Evolutionary conservation across 2,329 filamentous ascomycete species (phyloP).

Genomic region (Beauveria sp.): DNA sequence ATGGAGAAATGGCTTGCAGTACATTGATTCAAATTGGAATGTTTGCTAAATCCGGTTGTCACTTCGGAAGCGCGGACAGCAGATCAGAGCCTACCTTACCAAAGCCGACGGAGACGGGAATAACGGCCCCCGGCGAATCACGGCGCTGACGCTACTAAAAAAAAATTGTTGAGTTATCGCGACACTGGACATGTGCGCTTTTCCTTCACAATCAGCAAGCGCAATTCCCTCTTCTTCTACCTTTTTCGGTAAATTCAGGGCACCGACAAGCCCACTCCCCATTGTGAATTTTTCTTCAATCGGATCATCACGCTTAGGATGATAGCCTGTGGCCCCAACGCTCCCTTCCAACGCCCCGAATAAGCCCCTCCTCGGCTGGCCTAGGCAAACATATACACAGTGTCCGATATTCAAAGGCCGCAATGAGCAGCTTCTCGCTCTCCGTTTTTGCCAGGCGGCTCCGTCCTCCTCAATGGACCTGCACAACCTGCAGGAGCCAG

Average conservation of each 20-base stretch:
- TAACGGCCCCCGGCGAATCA: constrained; percentile 16
- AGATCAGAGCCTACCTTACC: neutral
- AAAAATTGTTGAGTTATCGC: constrained; percentile 14
- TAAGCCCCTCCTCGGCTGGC: neutral
- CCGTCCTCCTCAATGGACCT: constrained; percentile 37
- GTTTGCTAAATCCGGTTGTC: too few species aligned
- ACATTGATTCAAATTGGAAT: too few species aligned
- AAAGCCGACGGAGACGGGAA: constrained; percentile 8
- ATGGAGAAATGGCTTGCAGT: too few species aligned
- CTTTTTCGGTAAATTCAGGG: neutral
- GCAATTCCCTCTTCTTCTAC: neutral
- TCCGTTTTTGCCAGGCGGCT: constrained; percentile 30
- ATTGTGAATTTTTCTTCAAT: neutral
- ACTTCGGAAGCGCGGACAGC: neutral
- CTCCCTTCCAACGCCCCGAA: neutral
- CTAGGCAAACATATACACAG: neutral
- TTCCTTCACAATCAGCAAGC: neutral
- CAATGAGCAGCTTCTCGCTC: constrained; percentile 36
- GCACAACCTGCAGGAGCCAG: constrained; percentile 37
- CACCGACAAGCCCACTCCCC: neutral
- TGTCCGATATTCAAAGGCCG: constrained; percentile 11
- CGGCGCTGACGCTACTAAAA: constrained; percentile 9
- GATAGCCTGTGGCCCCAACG: constrained; percentile 5
- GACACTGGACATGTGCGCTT: neutral
- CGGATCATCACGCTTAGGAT: neutral